phyloP scores from a whole-genome alignment of 257 asterid species.

The Schizonepeta tenuifolia region DNA sequence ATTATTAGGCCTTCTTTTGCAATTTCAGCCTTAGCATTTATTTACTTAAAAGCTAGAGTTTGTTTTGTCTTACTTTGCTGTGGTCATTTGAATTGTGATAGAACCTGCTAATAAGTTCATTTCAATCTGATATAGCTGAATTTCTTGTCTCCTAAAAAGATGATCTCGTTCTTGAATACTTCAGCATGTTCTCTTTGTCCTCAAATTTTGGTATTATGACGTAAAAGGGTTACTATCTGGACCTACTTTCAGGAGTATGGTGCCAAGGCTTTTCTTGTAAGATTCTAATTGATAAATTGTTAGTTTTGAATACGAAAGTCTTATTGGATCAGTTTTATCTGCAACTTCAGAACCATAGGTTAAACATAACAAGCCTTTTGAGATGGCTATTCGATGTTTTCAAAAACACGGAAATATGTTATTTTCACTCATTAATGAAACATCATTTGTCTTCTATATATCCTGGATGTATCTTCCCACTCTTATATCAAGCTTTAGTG shows the following conservation, averaged over 20 bases:
- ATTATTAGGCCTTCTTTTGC: not conserved
- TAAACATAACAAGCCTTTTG: not conserved
- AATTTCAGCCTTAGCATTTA: not conserved
- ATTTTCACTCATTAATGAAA: not conserved
- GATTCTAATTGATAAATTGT: not conserved
- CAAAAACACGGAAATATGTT: not conserved
- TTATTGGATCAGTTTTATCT: not conserved
- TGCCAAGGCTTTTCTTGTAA: not conserved
- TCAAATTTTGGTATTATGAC: not conserved
- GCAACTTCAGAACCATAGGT: slow-evolving; percentile 1
- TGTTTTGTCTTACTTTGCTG: not conserved
- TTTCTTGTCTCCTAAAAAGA: not conserved
- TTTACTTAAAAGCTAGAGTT: not conserved
- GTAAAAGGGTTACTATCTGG: slow-evolving; percentile 8
- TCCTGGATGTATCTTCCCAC: not conserved
- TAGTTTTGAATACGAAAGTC: not conserved
- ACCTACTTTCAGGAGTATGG: slow-evolving; percentile 6
- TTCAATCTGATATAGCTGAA: not conserved
- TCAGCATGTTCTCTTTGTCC: not conserved
- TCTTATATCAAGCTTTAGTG: not conserved
- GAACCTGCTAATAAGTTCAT: not conserved
- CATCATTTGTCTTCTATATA: not conserved
- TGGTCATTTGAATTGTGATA: not conserved
- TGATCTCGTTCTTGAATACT: slow-evolving; percentile 8
- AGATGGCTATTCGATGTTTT: not conserved